Base-by-base conservation (phyloP, 768 basidiomycete genomes). In the Podaxis carcinomalis region DNA sequence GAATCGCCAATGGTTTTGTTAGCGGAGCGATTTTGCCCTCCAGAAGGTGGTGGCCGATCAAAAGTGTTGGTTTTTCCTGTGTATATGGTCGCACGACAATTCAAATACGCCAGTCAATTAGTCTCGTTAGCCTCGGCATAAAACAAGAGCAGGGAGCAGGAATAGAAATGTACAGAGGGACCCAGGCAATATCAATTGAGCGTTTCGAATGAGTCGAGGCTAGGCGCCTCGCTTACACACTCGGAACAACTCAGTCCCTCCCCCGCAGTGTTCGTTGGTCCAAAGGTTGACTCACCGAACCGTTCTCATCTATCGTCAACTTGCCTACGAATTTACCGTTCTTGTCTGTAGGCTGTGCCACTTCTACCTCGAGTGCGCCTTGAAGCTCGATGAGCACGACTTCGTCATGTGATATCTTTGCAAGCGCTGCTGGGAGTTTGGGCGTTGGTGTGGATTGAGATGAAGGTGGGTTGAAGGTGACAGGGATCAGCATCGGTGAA, bases 351-450 rank as follows among this genome's bases (percentile, higher is more conserved):
- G 73, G 73, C 36, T 78, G 71, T 7, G 69, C 70, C 47, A 74
- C 83, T 58, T 91, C 89, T 35, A 89, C 86, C 49, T 89, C 86
- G 39, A 97, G 80, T 53, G 80, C 77, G 54, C 95, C 95, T 72
- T 98, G 95, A 4, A 97, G 78, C 68, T 98, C 95, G 56, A 98
- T 82, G 4, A 98, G 76, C 44, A 93, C 85, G 13, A 93, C 70
- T 68, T 94, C 92, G 46, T 88, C 86, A 64, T 90, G 80, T 14
- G 92, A 92, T 46, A 95, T 82, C 59, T 81, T 80, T 1, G 87
- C 88, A 13, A 96, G 77, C 0, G 80, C 75, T 1, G 87, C 78
- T 0, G 89, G 86, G 4, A 92, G 80, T 66, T 81, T 83, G 6
- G 70, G 64, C 23, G 70, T 65, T 0, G 64, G 59, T 1, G 59